phyloP scores from a whole-genome alignment of 2,329 filamentous ascomycete species.

The Penicillium sp. region DNA sequence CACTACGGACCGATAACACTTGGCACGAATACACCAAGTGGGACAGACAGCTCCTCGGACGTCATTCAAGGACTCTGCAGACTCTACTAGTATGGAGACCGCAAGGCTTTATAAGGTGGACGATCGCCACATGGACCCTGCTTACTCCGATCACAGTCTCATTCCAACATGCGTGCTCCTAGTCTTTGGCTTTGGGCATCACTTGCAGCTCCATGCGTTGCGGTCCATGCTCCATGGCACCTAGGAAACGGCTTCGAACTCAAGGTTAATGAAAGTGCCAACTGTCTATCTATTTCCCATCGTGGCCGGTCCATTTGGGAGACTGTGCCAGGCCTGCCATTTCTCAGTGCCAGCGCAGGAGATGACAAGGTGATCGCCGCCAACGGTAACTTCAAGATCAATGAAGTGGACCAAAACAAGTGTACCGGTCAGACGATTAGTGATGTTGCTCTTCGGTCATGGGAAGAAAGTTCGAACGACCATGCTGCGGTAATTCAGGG shows the following conservation, averaged over 20 bases:
- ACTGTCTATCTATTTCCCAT: slow-evolving; percentile 12
- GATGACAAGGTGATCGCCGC: slow-evolving; percentile 18
- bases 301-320: slow-evolving; percentile 15
- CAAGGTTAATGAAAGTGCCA: slow-evolving; percentile 4
- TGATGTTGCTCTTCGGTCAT: slow-evolving; percentile 5
- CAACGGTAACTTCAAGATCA: slow-evolving; percentile 27
- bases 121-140: not conserved
- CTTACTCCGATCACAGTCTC: not conserved
- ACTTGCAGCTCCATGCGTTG: slow-evolving; percentile 12
- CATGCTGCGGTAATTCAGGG: slow-evolving; percentile 18
- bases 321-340: slow-evolving; percentile 14
- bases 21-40: not conserved
- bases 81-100: not conserved
- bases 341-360: slow-evolving; percentile 24
- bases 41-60: not conserved
- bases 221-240: slow-evolving; percentile 11
- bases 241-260: slow-evolving; percentile 19
- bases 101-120: not conserved
- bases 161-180: slow-evolving; percentile 11
- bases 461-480: slow-evolving; percentile 12
- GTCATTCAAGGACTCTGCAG: not conserved
- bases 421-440: slow-evolving; percentile 19
- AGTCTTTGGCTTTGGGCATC: slow-evolving; percentile 16
- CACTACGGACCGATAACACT: not conserved
- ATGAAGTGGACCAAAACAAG: slow-evolving; percentile 19